Evolutionary conservation across 768 basidiomycete genomes (phyloP).

Genomic region (Pleurotus eryngii): DNA sequence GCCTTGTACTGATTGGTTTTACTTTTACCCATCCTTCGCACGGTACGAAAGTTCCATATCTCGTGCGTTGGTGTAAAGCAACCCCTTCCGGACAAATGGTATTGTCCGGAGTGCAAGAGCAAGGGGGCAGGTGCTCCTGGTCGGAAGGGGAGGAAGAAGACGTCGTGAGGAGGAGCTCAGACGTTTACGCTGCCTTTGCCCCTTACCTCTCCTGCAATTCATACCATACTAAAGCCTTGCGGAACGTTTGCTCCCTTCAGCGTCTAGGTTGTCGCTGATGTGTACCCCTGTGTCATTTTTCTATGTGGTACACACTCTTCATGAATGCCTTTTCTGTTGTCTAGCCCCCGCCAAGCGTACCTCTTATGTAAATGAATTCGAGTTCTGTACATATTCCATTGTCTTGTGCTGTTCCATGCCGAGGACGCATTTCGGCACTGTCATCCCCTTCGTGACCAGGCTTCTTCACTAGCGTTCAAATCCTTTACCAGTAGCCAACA

Average conservation of each 20-base stretch:
- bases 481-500: too few species aligned
- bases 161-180: constrained; percentile 4
- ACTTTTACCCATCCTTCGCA: background rate
- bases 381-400: too few species aligned
- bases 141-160: constrained; percentile 40
- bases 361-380: background rate
- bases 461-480: background rate
- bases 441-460: background rate
- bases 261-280: background rate
- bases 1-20: background rate
- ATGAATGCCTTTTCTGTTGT: background rate
- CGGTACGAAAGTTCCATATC: constrained; percentile 49
- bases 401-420: background rate
- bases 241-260: background rate
- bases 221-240: background rate
- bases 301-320: background rate
- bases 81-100: constrained; percentile 51
- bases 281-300: background rate
- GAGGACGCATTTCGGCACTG: background rate
- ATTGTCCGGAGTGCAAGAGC: constrained; percentile 49
- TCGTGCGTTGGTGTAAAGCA: constrained; percentile 52
- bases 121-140: constrained; percentile 27
- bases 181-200: background rate
- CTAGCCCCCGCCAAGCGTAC: background rate
- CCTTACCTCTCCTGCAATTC: background rate